A percentile compares a stretch with the other conserved stretches of the same genome.
Evolutionary conservation across 257 asterid genomes (phyloP).

Genomic region (Ligustrum vulgare): DNA sequence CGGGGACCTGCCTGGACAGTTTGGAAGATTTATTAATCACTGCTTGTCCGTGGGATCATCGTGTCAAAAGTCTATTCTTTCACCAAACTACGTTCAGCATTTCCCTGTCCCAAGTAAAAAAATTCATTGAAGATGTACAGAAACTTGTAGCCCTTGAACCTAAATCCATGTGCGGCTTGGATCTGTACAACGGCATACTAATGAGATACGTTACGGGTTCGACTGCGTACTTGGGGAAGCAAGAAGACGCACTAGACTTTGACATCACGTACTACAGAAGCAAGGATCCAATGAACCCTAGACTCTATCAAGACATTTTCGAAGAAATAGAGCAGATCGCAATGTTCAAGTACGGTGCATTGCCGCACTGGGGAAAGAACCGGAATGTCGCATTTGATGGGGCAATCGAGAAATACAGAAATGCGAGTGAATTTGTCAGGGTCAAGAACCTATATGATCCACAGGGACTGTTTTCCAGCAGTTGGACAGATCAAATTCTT

Average conservation of each 20-base stretch:
- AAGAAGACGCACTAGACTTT: constrained; percentile 55
- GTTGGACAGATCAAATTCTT: constrained; percentile 60
- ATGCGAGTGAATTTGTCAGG: constrained; percentile 30
- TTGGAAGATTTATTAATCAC: constrained; percentile 33
- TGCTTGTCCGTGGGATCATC: constrained; percentile 63
- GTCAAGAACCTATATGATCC: constrained; percentile 47
- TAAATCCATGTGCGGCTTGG: constrained; percentile 48
- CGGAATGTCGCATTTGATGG: constrained; percentile 54
- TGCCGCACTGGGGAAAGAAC: constrained; percentile 82
- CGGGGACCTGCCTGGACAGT: constrained; percentile 62
- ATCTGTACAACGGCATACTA: constrained; percentile 52
- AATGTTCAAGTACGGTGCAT: constrained; percentile 51
- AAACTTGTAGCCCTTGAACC: constrained; percentile 43
- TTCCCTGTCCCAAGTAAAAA: constrained; percentile 36
- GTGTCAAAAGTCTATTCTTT: constrained; percentile 48
- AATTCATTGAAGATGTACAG: constrained; percentile 51
- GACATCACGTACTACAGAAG: constrained; percentile 60
- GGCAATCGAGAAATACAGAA: constrained; percentile 45
- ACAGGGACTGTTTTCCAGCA: constrained; percentile 49
- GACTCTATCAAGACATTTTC: constrained; percentile 46
- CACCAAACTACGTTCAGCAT: constrained; percentile 63
- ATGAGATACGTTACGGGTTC: constrained; percentile 61
- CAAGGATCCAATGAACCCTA: constrained; percentile 47
- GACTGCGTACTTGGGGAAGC: constrained; percentile 56
- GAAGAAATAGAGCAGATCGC: constrained; percentile 73